Evolutionary conservation across 257 asterid species (phyloP).

Genomic region (Asclepias syriaca): DNA sequence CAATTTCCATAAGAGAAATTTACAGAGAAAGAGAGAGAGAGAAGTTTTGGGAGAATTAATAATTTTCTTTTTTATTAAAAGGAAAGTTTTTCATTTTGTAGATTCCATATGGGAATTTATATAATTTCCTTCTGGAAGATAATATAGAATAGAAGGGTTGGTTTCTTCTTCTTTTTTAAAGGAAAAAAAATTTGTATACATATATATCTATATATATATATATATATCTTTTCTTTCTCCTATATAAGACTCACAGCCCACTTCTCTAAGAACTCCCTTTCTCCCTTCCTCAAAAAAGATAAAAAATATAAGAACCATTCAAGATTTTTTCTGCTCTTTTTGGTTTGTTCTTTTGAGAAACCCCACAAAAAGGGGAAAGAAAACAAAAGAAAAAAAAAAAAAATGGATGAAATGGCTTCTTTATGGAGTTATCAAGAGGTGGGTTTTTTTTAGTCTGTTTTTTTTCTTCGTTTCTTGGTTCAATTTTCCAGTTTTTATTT

Average conservation of each 20-base stretch:
- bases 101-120: conserved; percentile 35
- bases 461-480: too few relatives aligned
- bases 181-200: too few relatives aligned
- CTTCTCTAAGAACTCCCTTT: conserved; percentile 29
- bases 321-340: conserved; percentile 16
- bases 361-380: neutral
- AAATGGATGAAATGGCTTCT: conserved; percentile 59
- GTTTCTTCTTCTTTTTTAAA: neutral
- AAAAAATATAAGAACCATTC: neutral
- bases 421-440: conserved; percentile 70
- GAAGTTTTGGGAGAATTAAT: conserved; percentile 15
- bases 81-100: conserved; percentile 17
- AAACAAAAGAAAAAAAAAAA: too few relatives aligned
- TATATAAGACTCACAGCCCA: conserved; percentile 39
- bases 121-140: neutral
- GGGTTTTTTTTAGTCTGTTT: conserved; percentile 4
- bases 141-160: neutral
- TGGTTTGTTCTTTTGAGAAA: neutral
- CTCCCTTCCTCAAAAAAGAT: neutral
- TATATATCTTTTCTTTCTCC: conserved; percentile 11
- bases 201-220: neutral
- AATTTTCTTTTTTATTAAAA: conserved; percentile 10
- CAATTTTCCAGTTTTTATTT: too few relatives aligned
- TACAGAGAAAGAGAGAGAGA: neutral
- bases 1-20: conserved; percentile 13